A percentile compares a stretch with the other conserved stretches of the same genome.
phyloP scores from a whole-genome alignment of 345 rosid genomes.

The Sapria himalayana region DNA sequence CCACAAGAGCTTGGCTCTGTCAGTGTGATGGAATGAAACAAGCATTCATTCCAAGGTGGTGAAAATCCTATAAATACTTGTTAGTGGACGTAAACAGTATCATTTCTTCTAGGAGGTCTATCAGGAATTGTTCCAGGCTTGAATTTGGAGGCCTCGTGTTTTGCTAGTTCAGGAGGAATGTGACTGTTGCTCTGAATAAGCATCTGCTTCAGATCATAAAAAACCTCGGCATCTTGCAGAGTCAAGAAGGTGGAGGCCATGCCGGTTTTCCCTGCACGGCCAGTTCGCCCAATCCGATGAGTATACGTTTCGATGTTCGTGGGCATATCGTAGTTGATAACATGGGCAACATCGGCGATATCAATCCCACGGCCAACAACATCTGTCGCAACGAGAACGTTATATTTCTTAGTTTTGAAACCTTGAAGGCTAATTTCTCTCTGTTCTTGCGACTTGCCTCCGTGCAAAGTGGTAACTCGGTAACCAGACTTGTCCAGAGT shows the following conservation, averaged over 20 bases:
- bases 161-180: constrained; percentile 84
- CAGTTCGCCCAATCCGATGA: constrained; percentile 90
- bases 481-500: constrained; percentile 72
- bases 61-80: constrained; percentile 1
- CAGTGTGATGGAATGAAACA: too few species aligned
- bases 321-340: constrained; percentile 87
- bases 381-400: constrained; percentile 86
- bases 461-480: constrained; percentile 76
- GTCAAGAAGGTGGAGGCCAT: constrained; percentile 85
- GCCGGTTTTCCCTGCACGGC: constrained; percentile 93
- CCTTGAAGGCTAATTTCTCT: constrained; percentile 89
- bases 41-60: background rate
- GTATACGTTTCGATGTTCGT: constrained; percentile 73
- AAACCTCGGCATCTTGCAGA: constrained; percentile 53
- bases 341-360: constrained; percentile 90
- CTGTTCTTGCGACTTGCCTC: constrained; percentile 92
- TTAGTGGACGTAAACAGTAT: constrained; percentile 67
- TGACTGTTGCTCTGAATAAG: constrained; percentile 80
- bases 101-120: constrained; percentile 83
- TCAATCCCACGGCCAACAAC: constrained; percentile 93
- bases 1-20: too few species aligned
- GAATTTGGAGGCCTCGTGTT: constrained; percentile 84
- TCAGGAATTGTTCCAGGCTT: constrained; percentile 85
- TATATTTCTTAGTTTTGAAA: constrained; percentile 69
- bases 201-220: constrained; percentile 96